phyloP scores from a whole-genome alignment of 495 filamentous ascomycete genomes.

The Filosporella fistucella region DNA sequence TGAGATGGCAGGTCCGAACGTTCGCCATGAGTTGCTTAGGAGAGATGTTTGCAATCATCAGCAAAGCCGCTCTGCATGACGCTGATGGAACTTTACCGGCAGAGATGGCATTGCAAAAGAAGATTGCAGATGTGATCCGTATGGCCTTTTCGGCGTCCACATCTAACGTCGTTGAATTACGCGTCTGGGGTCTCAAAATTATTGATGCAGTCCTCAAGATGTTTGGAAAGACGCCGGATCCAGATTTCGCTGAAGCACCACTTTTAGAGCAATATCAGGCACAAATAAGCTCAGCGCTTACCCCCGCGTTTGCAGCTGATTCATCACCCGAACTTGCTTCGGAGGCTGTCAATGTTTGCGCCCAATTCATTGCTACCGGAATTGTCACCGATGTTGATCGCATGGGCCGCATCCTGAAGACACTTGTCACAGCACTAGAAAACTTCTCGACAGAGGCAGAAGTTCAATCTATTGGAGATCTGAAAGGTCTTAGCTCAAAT shows the following conservation, averaged over 20 bases:
- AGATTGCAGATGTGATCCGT: constrained; percentile 87
- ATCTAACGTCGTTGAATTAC: constrained; percentile 80
- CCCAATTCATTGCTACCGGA: constrained; percentile 90
- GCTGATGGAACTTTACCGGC: constrained; percentile 66
- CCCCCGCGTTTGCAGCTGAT: constrained; percentile 91
- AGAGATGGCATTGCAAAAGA: constrained; percentile 70
- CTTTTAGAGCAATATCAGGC: constrained; percentile 97
- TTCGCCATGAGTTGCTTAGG: constrained; percentile 92
- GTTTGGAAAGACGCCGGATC: constrained; percentile 94
- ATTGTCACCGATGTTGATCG: constrained; percentile 97
- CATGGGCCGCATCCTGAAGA: constrained; percentile 94
- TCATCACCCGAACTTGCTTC: constrained; percentile 93
- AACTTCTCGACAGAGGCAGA: constrained; percentile 85
- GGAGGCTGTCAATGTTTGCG: constrained; percentile 96
- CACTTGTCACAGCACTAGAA: constrained; percentile 85
- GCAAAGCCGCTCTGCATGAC: constrained; percentile 62
- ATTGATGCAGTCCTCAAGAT: constrained; percentile 91
- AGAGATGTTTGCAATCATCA: constrained; percentile 71
- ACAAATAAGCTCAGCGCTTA: constrained; percentile 94
- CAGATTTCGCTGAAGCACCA: constrained; percentile 92
- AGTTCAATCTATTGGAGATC: constrained; percentile 83
- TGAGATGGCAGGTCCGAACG: constrained; percentile 93
- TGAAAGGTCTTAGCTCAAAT: constrained; percentile 91
- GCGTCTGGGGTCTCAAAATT: constrained; percentile 86
- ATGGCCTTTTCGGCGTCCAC: constrained; percentile 98